Percentiles rank a stretch among this genome's conserved stretches.
These are phyloP conservation scores for Aureobasidium lini DNA, from an alignment of 2,329 filamentous ascomycete species.

Conservation along the genomic window DNA sequence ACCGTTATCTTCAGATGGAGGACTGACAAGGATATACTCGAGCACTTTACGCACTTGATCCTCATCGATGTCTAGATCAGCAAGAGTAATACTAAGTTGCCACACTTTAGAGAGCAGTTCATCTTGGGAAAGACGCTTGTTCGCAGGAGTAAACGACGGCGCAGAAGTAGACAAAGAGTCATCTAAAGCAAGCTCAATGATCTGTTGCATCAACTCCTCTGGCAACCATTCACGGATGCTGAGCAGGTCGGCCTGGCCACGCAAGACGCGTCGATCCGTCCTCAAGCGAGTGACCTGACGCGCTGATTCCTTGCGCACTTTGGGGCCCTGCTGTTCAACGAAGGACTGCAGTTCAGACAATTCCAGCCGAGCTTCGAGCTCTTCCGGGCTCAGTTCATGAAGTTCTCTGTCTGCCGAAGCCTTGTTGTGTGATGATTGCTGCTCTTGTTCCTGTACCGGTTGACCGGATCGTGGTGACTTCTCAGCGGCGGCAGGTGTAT, in stretches of 20 bases:
- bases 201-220: constrained; percentile 66
- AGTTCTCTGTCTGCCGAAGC: constrained; percentile 25
- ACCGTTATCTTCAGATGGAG: constrained; percentile 49
- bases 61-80: constrained; percentile 59
- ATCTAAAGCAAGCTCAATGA: constrained; percentile 64
- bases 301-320: constrained; percentile 68
- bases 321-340: constrained; percentile 74
- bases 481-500: constrained; percentile 1
- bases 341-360: constrained; percentile 82
- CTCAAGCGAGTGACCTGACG: constrained; percentile 72
- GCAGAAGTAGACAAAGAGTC: constrained; percentile 46
- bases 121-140: constrained; percentile 52
- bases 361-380: constrained; percentile 83
- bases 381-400: constrained; percentile 66
- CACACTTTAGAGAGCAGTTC: constrained; percentile 73
- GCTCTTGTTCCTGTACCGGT: not conserved
- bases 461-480: not conserved
- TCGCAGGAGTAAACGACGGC: constrained; percentile 11
- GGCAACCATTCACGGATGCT: constrained; percentile 73
- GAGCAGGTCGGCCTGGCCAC: constrained; percentile 67
- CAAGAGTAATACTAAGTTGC: constrained; percentile 70
- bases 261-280: constrained; percentile 76
- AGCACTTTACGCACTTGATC: constrained; percentile 57
- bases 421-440: not conserved
- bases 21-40: constrained; percentile 59